Base-by-base conservation (phyloP, 2,329 filamentous ascomycete genomes). In the Colletotrichum tropicale region DNA sequence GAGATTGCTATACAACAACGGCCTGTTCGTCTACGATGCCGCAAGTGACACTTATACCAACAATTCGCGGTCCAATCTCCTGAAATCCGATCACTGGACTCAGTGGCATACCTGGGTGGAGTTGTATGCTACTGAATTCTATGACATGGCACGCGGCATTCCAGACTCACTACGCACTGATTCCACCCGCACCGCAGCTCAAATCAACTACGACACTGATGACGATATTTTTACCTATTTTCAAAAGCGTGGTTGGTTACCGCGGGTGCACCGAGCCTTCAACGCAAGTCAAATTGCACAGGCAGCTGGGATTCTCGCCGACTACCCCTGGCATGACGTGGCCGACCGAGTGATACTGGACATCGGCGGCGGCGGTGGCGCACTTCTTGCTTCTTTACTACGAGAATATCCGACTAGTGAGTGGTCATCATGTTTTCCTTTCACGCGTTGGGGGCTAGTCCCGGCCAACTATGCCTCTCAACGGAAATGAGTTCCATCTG, bases 81-180 rank as follows among this genome's bases (percentile, higher is more conserved):
- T 88, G 3, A 69, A 61, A 0, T 75, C 77, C 3, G 79, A 83
- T 66, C 86, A 88, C 77, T 87, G 86, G 86, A 87, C 85, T 0
- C 84, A 86, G 76, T 88, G 86, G 86, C 83, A 80, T 24, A 83
- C 83, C 74, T 88, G 86, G 87, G 85, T 86, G 3, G 79, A 82
- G 3, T 81, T 88, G 3, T 87, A 87, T 74, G 86, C 84, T 8
- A 85, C 84, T 72, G 78, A 86, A 66, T 87, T 87, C 78, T 88
- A 87, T 78, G 84, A 87, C 74, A 85, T 86, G 48, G 84, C 85
- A 0, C 78, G 82, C 5, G 84, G 85, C 6, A 85, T 88, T 34
- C 86, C 85, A 0, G 77, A 67, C 1, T 78, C 84, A 2, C 24
- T 81, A 18, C 66, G 70, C 5, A 69, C 68, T 9, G 81, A 77